These are phyloP conservation scores for Amanita pallidorosea DNA, from an alignment of 768 basidiomycete species.

Conservation along the genomic window DNA sequence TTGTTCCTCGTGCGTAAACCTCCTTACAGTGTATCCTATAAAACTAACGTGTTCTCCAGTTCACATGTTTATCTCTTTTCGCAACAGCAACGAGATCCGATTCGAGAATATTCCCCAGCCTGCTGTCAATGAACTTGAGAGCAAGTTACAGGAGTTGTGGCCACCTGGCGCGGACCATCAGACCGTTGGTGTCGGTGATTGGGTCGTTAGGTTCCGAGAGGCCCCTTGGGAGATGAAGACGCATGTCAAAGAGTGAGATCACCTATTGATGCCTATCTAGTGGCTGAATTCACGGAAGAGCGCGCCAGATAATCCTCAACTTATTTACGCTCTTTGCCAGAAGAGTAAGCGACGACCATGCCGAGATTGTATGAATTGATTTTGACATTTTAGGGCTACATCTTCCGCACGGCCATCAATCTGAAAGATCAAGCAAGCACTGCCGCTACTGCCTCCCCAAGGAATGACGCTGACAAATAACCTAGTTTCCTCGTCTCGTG, in stretches of 20 bases:
- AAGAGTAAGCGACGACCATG: conserved; percentile 29
- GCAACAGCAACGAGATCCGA: conserved; percentile 52
- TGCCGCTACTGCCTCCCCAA: not conserved
- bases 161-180: conserved; percentile 48
- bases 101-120: conserved; percentile 39
- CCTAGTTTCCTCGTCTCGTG: conserved; percentile 49
- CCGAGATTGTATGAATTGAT: conserved; percentile 5
- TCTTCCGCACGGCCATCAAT: conserved; percentile 56
- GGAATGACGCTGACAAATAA: conserved; percentile 2
- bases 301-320: conserved; percentile 47
- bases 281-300: conserved; percentile 21
- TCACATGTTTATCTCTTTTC: conserved; percentile 65
- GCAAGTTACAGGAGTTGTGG: conserved; percentile 48
- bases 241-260: conserved; percentile 42
- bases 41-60: conserved; percentile 25
- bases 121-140: conserved; percentile 49
- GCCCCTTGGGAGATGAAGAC: conserved; percentile 61
- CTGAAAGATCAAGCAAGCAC: conserved; percentile 40
- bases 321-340: conserved; percentile 51
- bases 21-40: not conserved
- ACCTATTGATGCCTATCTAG: not conserved
- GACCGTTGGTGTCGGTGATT: conserved; percentile 14
- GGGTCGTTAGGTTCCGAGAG: conserved; percentile 54
- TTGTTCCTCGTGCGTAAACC: conserved; percentile 6
- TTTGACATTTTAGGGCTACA: conserved; percentile 43